Evolutionary conservation across 2,329 filamentous ascomycete species (phyloP), one percentile per base, ranked within the genome.

Genomic region (Diaporthe destruens): DNA sequence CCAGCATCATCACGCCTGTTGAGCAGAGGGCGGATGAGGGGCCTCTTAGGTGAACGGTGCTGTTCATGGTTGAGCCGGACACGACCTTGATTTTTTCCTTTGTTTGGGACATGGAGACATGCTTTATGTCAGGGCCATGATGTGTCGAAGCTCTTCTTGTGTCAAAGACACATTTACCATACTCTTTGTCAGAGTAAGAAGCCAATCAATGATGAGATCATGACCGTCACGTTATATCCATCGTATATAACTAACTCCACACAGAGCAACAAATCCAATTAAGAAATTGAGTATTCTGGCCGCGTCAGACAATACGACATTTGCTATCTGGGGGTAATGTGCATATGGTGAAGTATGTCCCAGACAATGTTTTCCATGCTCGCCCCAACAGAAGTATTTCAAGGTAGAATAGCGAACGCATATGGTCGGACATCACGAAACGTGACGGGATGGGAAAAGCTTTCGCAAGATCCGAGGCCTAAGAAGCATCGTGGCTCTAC

Each of bases 21-120:
- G 68, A 73, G 59, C 57, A 73, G 4, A 49, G 66, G 11, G 39
- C 63, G 34, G 68, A 71, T 29, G 72, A 71, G 44, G 68, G 72
- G 44, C 72, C 72, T 8, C 7, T 67, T 34, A 23, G 36, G 34
- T 69, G 18, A 53, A 42, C 23, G 25, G 6, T 18, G 39, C 6
- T 32, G 18, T 47, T 47, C 8, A 34, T 47, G 25, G 16, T 20
- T 25, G 56, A 29, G 39, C n/a, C 8, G 36, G 23, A 20, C 36
- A 20, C n/a, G 36, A 39, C 47, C 9, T 23, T 7, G 3, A 8
- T 7, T 8, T 6, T 39, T 36, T 59, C 8, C 23, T 36, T 51
- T 65, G 61, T 61, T 9, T 20, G 7, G 42, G 16, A 42, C 42
- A n/a, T 20, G 20, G 9, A 34, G 25, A 36, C 7, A 69, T 69